Evolutionary conservation across 352 stramenopile genomes (phyloP).

Genomic region (Phytophthora pinifolia): DNA sequence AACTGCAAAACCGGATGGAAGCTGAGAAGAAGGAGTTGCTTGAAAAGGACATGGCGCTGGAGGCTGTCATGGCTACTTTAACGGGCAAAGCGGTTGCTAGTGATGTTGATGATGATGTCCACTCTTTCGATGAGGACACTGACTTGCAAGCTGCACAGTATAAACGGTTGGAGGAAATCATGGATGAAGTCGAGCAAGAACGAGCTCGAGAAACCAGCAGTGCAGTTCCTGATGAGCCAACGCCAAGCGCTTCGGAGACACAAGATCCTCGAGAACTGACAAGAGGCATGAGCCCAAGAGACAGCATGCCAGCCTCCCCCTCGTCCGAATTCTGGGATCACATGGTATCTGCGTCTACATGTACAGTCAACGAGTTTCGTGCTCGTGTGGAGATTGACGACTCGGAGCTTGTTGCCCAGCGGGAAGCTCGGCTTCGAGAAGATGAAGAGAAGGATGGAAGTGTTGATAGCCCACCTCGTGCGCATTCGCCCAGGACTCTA

Average conservation of each 20-base stretch:
- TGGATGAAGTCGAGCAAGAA: constrained; percentile 44
- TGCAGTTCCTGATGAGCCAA: neutral
- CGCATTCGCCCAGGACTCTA: constrained; percentile 52
- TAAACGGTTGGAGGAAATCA: constrained; percentile 49
- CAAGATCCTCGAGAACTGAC: neutral
- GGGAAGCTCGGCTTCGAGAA: constrained; percentile 15
- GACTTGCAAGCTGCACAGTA: constrained; percentile 11
- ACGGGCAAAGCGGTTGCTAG: constrained; percentile 7
- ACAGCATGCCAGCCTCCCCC: constrained; percentile 6
- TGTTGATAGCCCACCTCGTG: constrained; percentile 20
- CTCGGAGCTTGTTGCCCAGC: constrained; percentile 24
- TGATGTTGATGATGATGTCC: constrained; percentile 1
- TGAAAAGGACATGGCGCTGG: constrained; percentile 26
- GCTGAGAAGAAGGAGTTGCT: constrained; percentile 21
- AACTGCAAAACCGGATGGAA: constrained; percentile 23
- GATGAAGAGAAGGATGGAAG: constrained; percentile 10
- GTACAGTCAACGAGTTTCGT: neutral
- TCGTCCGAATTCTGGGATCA: constrained; percentile 37
- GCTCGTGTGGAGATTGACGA: constrained; percentile 27
- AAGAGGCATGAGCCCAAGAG: neutral
- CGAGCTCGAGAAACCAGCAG: constrained; percentile 7
- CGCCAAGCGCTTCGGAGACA: too few relatives aligned
- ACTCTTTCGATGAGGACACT: constrained; percentile 2
- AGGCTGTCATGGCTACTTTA: constrained; percentile 35
- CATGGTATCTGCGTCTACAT: constrained; percentile 18